Base-by-base conservation (phyloP, 2,329 filamentous ascomycete genomes). In the Monosporascus sp. region DNA sequence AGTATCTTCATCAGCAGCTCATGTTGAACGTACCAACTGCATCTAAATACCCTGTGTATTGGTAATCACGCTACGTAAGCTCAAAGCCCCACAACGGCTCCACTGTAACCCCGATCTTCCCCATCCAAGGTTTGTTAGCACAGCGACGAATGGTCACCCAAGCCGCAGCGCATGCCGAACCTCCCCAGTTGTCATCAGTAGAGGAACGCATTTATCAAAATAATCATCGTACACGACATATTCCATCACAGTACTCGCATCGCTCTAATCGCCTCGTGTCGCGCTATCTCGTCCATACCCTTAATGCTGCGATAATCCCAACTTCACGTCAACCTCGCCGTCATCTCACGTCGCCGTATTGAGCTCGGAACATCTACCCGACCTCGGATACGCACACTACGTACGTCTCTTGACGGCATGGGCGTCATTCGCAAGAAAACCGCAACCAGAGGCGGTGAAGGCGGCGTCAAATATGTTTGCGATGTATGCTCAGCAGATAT, bases 361-460 rank as follows among this genome's bases (percentile, higher is more conserved):
- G 6, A 2, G 11, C 19, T 20, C 19, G 17, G 19, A 14, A 20
- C 40, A 14, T 1, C 16, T 19, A 20, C 17, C 40, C 20, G 40
- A 24, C 40, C 22, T 57, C 52, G 55, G 49, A 54, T 58, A 55
- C 52, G 27, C 50, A 48, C 38, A 40, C 50, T 48, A 47, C 47
- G 52, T 52, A 50, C 50, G 51, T 52, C 46, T 37, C 45, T 40
- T 62, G 64, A 55, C 63, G 59, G 63, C 49, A 97, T 97, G 93
- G 92, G 91, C 63, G 88, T 96, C 66, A 96, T 97, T 70, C 88
- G 92, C 69, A 97, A 97, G 79, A 97, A 97, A 77, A 94, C 90
- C 55, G 89, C 88, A 61, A 86, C 87, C 52, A 81, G 89, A 67
- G 90, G 89, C 58, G 91, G 88, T 50, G 91, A 97, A 69, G 91